Evolutionary conservation across 2,329 filamentous ascomycete genomes (phyloP), one percentile per base, ranked within the genome.

Genomic region (Celoporthe dispersa): DNA sequence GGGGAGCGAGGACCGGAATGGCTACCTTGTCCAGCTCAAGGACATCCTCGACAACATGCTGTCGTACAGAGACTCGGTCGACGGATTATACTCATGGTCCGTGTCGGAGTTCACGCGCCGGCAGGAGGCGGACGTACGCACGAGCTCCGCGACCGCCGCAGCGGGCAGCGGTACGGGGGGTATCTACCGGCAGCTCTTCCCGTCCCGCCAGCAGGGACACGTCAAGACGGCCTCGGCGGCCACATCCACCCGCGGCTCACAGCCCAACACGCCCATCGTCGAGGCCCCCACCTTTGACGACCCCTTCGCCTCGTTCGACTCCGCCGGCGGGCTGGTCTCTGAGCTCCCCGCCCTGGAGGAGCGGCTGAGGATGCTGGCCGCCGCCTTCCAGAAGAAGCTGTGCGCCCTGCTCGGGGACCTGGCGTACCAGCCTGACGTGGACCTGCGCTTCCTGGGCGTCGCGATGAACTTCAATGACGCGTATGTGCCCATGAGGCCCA

Each of bases 391-490:
- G 71, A 86, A 87, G 1, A 88, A 92, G 37, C 87, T 98, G 64
- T 94, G 94, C 78, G 85, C 94, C 55, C 82, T 99, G 68, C 84
- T 99, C 3, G 94, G 96, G 19, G 97, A 99, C 79, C 80, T 99
- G 73, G 92, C 94, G 11, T 95, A 97, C 81, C 95, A 98, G 81
- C 91, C 94, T 0, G 96, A 99, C 79, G 91, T 94, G 66, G 96
- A 99, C 79, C 93, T 99, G 90, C 87, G 95, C 68, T 98, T 98
- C 84, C 82, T 99, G 74, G 96, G 94, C 53, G 94, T 98, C 62
- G 93, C 96, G 55, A 98, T 99, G 94, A 99, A 98, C 81, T 99
- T 98, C 81, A 99, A 99, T 81, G 95, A 98, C 79, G 92, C 97
- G 35, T 98, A 98, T 80, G 88, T 93, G 80, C 92, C 93, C 19